Base-by-base conservation (phyloP, 371 early-diverging fungal species). In the Mucor velutinosus region DNA sequence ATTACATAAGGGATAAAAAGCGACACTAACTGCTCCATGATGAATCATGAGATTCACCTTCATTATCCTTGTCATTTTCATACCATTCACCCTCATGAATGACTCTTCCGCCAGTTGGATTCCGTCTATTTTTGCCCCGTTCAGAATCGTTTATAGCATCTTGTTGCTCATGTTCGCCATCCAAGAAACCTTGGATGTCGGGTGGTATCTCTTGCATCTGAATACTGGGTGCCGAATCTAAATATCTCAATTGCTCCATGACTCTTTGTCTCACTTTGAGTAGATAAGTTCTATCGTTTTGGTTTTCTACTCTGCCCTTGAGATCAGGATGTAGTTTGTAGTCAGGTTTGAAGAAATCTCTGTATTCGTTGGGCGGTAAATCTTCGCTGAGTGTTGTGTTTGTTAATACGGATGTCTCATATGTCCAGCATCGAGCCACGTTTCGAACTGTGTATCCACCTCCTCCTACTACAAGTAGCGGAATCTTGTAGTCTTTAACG, bases 371-470 rank as follows among this genome's bases (percentile, higher is more conserved):
- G 49, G 86, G 82, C 1, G 97, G 94, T 21, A 94, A 74, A 35
- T 89, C 86, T 58, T 90, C 82, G n/a, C 87, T 87, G 4, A 96
- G 73, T n/a, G 90, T 87, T 14, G 89, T 84, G 63, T 93, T 92
- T 39, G 90, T 89, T 15, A 94, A 76, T 37, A 97, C 87, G 0
- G 92, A 90, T 12, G 98, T 97, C 76, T 97, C 99, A 78, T 98
- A 95, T 37, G 97, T 88, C 99, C 98, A 98, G 73, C 91, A 92
- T 64, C 96, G 84, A 15, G 94, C 89, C 29, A 98, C 98, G 80
- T 98, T 98, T 35, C 92, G 87, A 51, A 95, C 90, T 12, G 95
- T 97, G 74, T 98, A 98, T 7, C 98, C 98, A 41, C 98, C 98
- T 4, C 98, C 98, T 37, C 98, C 98, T 1, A 97, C 84, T 3